Evolutionary conservation across 352 stramenopile genomes (phyloP).

Genomic region (Pythium apleroticum): DNA sequence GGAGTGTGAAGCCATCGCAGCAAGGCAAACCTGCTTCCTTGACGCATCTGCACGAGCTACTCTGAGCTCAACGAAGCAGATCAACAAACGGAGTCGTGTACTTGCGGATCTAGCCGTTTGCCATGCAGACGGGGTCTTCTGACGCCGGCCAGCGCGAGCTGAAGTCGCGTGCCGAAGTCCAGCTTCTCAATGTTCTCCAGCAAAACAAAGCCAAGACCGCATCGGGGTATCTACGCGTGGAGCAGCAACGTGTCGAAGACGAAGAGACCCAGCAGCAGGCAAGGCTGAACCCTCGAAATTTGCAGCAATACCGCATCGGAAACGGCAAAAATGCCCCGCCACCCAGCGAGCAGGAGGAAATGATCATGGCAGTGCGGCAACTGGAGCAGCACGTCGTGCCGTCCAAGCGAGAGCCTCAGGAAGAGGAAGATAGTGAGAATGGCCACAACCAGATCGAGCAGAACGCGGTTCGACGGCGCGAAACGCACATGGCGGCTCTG

Average conservation of each 20-base stretch:
- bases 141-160: constrained; percentile 19
- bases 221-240: constrained; percentile 41
- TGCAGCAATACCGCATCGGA: constrained; percentile 29
- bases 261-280: constrained; percentile 23
- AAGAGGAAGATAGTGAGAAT: constrained; percentile 13
- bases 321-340: constrained; percentile 25
- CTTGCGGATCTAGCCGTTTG: not conserved
- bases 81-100: not conserved
- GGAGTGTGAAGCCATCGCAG: not conserved
- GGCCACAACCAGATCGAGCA: constrained; percentile 47
- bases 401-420: constrained; percentile 13
- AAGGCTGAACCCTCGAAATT: constrained; percentile 9
- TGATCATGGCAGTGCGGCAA: constrained; percentile 53
- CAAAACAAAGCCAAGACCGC: constrained; percentile 46
- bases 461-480: constrained; percentile 54
- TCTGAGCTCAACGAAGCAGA: not conserved
- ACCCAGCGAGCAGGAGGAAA: constrained; percentile 39
- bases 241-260: constrained; percentile 40
- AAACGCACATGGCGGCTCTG: constrained; percentile 57
- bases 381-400: constrained; percentile 46
- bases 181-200: constrained; percentile 47
- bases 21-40: too few species aligned
- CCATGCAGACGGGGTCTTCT: constrained; percentile 12
- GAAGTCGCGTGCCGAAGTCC: constrained; percentile 53
- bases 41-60: not conserved